Conservation (phyloP, 768 basidiomycete genomes). For the Boletellus ananiceps region DNA sequence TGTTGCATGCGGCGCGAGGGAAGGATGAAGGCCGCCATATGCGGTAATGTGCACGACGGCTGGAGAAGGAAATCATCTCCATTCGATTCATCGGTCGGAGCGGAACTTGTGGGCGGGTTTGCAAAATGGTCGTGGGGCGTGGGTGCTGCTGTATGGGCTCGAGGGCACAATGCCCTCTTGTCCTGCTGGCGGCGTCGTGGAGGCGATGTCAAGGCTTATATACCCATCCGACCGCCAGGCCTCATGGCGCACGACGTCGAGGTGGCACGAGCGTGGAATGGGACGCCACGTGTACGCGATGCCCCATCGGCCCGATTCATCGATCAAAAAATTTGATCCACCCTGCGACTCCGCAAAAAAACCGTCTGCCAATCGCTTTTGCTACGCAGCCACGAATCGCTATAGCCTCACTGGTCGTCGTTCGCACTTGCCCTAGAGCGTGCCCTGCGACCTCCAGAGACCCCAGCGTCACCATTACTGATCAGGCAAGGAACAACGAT, state of each 20-base stretch:
- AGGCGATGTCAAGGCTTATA: constrained; percentile 23
- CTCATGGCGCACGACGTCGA: constrained; percentile 15
- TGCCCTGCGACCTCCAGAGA: constrained; percentile 31
- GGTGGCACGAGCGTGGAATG: constrained; percentile 4
- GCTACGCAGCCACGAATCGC: constrained; percentile 17
- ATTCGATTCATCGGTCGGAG: constrained; percentile 11
- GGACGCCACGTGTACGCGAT: constrained; percentile 20
- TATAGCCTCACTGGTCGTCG: constrained; percentile 18
- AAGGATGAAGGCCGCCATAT: constrained; percentile 1
- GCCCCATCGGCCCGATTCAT: constrained; percentile 7
- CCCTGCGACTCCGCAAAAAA: not conserved
- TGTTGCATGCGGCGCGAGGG: constrained; percentile 21
- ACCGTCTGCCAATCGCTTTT: constrained; percentile 21
- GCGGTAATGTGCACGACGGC: constrained; percentile 8
- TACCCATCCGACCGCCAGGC: not conserved
- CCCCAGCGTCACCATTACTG: constrained; percentile 58
- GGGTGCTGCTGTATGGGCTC: constrained; percentile 1
- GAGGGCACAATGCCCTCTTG: constrained; percentile 17
- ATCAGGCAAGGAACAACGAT: constrained; percentile 73
- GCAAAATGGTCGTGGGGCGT: constrained; percentile 2
- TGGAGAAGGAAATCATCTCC: constrained; percentile 16
- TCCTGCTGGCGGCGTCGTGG: constrained; percentile 9
- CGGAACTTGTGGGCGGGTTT: constrained; percentile 17
- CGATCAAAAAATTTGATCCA: constrained; percentile 19
- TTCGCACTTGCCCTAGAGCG: constrained; percentile 8